Conservation (phyloP, 257 asterid species). For the Cordia subcordata region DNA sequence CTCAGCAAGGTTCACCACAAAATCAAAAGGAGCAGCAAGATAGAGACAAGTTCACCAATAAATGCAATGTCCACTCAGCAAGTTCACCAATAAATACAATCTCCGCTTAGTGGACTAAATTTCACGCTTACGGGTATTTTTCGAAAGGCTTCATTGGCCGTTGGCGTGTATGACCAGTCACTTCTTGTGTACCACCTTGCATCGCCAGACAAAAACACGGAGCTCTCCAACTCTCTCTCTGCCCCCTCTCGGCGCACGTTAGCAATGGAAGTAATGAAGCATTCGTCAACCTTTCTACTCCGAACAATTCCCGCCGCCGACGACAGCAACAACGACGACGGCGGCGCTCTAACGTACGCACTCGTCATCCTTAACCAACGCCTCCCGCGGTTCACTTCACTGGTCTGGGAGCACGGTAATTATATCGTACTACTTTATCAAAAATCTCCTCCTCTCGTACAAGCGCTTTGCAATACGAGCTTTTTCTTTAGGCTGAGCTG, state of each 20-base stretch:
- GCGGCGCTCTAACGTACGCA: constrained; percentile 42
- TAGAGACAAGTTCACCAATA: too few relatives aligned
- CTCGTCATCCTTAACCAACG: constrained; percentile 70
- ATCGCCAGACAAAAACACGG: too few relatives aligned
- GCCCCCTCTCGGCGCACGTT: neutral
- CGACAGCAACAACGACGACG: constrained; percentile 22
- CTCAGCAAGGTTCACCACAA: too few relatives aligned
- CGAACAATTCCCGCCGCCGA: constrained; percentile 27
- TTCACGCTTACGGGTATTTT: too few relatives aligned
- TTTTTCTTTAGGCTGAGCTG: constrained; percentile 1
- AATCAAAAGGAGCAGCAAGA: too few relatives aligned
- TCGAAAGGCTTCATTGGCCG: too few relatives aligned
- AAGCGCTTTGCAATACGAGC: neutral
- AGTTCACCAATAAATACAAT: too few relatives aligned
- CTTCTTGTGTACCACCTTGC: too few relatives aligned
- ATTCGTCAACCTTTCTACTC: constrained; percentile 72
- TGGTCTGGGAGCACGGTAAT: constrained; percentile 82
- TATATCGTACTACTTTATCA: neutral
- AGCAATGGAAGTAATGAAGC: constrained; percentile 58
- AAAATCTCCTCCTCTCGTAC: neutral
- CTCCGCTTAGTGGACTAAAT: too few relatives aligned
- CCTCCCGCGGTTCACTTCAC: constrained; percentile 76
- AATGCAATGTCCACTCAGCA: too few relatives aligned
- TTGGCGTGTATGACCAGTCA: too few relatives aligned
- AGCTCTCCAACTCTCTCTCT: neutral